A percentile compares a stretch with the other conserved stretches of the same genome.
phyloP scores from a whole-genome alignment of 2,329 filamentous ascomycete species.

The Juglanconis oblonga region DNA sequence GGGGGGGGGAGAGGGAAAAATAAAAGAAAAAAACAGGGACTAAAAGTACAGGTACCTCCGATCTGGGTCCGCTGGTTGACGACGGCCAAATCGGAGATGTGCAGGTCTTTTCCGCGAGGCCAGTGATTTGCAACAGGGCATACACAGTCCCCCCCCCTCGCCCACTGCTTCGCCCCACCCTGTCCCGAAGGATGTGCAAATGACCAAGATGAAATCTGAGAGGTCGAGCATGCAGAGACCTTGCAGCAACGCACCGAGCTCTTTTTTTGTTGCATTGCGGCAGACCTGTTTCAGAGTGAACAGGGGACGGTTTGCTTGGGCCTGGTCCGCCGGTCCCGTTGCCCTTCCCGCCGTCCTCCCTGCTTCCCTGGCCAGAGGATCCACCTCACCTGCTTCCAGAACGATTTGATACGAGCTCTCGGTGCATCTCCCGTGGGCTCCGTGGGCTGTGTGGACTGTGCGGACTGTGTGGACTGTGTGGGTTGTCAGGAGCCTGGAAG shows the following conservation, averaged over 20 bases:
- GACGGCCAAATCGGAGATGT: slow-evolving; percentile 13
- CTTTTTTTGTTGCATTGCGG: slow-evolving; percentile 5
- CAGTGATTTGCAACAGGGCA: too few relatives aligned
- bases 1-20: too few relatives aligned
- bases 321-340: neutral
- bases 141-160: neutral
- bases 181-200: neutral
- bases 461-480: too few relatives aligned
- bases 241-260: neutral
- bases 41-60: neutral
- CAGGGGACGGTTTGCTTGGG: neutral
- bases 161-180: neutral
- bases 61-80: neutral
- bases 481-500: too few relatives aligned
- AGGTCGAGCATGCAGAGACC: neutral
- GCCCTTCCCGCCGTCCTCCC: neutral
- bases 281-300: slow-evolving; percentile 9
- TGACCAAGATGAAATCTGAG: neutral
- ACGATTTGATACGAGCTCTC: slow-evolving; percentile 14
- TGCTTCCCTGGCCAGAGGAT: neutral
- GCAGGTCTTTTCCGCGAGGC: slow-evolving; percentile 7
- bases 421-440: neutral
- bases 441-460: neutral
- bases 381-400: slow-evolving; percentile 13
- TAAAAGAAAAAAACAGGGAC: too few relatives aligned